phyloP scores from a whole-genome alignment of 257 asterid genomes.

The Solanum raphanifolium region DNA sequence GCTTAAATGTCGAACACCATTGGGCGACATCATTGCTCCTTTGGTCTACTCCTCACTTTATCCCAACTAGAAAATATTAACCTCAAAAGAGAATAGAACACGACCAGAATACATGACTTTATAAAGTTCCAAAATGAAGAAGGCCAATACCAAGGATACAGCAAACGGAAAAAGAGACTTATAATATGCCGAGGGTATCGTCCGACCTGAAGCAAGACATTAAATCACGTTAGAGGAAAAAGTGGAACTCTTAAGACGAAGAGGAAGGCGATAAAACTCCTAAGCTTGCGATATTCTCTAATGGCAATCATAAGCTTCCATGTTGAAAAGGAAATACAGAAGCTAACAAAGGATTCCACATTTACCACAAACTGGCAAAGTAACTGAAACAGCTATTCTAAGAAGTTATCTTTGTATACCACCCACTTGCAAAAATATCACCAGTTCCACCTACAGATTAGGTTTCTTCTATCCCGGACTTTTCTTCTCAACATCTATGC shows the following conservation, averaged over 20 bases:
- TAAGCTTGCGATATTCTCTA: background rate
- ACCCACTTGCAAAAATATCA: background rate
- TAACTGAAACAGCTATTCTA: background rate
- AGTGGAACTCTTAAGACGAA: background rate
- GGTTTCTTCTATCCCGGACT: background rate
- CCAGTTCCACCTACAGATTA: background rate
- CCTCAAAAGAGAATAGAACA: slow-evolving; percentile 39
- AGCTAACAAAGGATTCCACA: background rate
- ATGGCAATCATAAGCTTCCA: background rate
- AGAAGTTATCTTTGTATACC: background rate
- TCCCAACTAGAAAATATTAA: slow-evolving; percentile 46
- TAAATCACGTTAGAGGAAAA: background rate
- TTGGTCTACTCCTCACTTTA: slow-evolving; percentile 17
- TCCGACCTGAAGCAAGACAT: slow-evolving; percentile 47
- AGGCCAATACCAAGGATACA: slow-evolving; percentile 98
- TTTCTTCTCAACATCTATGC: background rate
- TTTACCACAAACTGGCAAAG: background rate
- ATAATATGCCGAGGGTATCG: slow-evolving; percentile 71
- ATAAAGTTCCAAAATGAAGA: slow-evolving; percentile 86
- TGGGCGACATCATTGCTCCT: slow-evolving; percentile 1
- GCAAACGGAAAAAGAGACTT: slow-evolving; percentile 62
- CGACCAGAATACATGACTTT: slow-evolving; percentile 42
- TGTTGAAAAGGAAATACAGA: background rate
- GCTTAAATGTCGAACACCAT: background rate
- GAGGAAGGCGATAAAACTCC: background rate